Evolutionary conservation across 768 basidiomycete genomes (phyloP).

Genomic region (Macrolepiota fuliginosa): DNA sequence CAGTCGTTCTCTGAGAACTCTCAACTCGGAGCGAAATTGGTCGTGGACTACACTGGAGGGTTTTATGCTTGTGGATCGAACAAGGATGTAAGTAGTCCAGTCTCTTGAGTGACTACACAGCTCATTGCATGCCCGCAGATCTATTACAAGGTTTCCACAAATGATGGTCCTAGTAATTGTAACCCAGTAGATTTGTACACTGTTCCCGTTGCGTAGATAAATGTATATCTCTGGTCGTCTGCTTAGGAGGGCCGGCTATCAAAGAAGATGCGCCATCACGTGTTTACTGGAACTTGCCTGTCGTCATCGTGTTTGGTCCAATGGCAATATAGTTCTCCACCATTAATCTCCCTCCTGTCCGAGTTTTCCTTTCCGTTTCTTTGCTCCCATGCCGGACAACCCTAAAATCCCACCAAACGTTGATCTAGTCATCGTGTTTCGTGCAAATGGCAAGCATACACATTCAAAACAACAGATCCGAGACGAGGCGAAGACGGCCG

Average conservation of each 20-base stretch:
- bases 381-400: conserved; percentile 17
- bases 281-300: neutral
- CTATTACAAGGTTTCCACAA: conserved; percentile 9
- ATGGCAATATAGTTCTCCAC: neutral
- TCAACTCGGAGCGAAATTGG: conserved; percentile 25
- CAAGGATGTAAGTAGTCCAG: conserved; percentile 19
- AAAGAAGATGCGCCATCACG: neutral
- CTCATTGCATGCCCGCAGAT: neutral
- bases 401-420: conserved; percentile 43
- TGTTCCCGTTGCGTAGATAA: conserved; percentile 9
- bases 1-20: conserved; percentile 23
- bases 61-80: conserved; percentile 26
- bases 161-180: conserved; percentile 8
- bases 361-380: neutral
- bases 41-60: conserved; percentile 23
- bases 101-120: neutral
- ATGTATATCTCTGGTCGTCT: neutral
- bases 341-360: neutral
- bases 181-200: conserved; percentile 11
- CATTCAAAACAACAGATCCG: conserved; percentile 61
- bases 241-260: neutral
- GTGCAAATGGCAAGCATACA: conserved; percentile 44
- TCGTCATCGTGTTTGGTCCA: conserved; percentile 7
- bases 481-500: conserved; percentile 61
- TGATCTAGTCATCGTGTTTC: conserved; percentile 75